Base-by-base conservation (phyloP, 441 rosid species). In the Euphorbia schlechtendalii region DNA sequence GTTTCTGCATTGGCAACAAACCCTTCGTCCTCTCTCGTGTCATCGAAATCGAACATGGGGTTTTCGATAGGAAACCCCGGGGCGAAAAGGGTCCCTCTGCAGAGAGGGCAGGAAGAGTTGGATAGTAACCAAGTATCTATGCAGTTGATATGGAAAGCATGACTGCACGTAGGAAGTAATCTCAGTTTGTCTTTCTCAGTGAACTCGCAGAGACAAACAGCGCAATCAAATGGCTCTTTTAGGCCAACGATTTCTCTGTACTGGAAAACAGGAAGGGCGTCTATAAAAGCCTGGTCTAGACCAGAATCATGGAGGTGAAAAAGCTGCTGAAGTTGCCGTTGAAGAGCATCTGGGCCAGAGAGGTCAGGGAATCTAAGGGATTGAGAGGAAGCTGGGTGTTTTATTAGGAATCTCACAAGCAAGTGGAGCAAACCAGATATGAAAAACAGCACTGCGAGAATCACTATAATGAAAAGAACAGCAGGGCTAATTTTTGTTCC, bases 121-220 rank as follows among this genome's bases (percentile, higher is more conserved):
- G 96, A 83, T 28, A 88, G 81, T 14, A 88, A 83, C 96, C 96
- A 88, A 3, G 83, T 83, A 69, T 88, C 92, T 15, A 88, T 86
- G 56, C 92, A 88, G 65, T 69, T 71, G 10, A 86, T 74, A 63
- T 86, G 96, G 61, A 88, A 88, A 34, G 96, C 96, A 63, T 88
- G 96, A 66, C 89, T 76, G 38, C 92, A 88, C 28, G 55, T 43
- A 5, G 92, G 90, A 63, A 88, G 83, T 77, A 88, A 71, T 78
- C 92, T 83, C 56, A 88, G 81, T 72, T 82, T 82, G 76, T 88
- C 89, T 6, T 71, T 69, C 51, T 83, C 85, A 0, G 75, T 71
- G 70, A 84, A 88, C 71, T 86, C 96, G 59, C 82, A 83, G 1
- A 88, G 74, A 72, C 96, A 88, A 63, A 88, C 88, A 2, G 90